Evolutionary conservation across 192 early-diverging fungal genomes (phyloP).

Genomic region (Rhizophlyctis rosea): DNA sequence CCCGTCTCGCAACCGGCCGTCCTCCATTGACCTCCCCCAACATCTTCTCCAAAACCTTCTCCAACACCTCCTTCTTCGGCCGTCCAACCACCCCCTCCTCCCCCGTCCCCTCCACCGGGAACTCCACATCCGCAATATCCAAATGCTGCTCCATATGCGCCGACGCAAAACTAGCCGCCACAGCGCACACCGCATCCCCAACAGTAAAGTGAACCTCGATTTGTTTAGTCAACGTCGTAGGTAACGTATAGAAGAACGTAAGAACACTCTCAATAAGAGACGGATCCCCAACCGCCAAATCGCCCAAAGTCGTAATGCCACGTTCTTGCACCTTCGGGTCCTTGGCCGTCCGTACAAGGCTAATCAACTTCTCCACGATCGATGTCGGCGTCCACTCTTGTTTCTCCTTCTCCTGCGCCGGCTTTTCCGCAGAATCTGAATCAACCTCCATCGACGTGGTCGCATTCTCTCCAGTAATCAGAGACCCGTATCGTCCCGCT

Average conservation of each 20-base stretch:
- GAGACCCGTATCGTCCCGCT: conserved; percentile 56
- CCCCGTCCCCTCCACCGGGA: conserved; percentile 10
- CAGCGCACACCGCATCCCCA: conserved; percentile 73
- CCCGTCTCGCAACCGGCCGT: conserved; percentile 59
- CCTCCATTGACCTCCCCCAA: conserved; percentile 51
- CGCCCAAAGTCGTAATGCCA: conserved; percentile 60
- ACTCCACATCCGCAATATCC: conserved; percentile 62
- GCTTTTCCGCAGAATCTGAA: no score
- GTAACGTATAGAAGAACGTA: conserved; percentile 54
- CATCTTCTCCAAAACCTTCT: conserved; percentile 49
- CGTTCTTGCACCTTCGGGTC: conserved; percentile 54
- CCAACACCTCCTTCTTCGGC: conserved; percentile 31
- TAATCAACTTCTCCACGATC: conserved; percentile 47
- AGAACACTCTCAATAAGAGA: conserved; percentile 28
- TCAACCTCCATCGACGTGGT: not conserved
- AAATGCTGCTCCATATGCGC: conserved; percentile 63
- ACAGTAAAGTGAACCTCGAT: conserved; percentile 81
- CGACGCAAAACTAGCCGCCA: conserved; percentile 65
- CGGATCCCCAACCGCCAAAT: conserved; percentile 53
- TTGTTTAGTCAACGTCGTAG: conserved; percentile 65
- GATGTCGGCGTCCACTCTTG: conserved; percentile 18
- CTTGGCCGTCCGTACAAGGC: conserved; percentile 56
- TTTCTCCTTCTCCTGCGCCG: conserved; percentile 2
- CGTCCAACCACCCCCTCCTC: not conserved
- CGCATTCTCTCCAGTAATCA: conserved; percentile 33